Base-by-base conservation (phyloP, 1,284 basidiomycete genomes). In the Abortiporus biennis region DNA sequence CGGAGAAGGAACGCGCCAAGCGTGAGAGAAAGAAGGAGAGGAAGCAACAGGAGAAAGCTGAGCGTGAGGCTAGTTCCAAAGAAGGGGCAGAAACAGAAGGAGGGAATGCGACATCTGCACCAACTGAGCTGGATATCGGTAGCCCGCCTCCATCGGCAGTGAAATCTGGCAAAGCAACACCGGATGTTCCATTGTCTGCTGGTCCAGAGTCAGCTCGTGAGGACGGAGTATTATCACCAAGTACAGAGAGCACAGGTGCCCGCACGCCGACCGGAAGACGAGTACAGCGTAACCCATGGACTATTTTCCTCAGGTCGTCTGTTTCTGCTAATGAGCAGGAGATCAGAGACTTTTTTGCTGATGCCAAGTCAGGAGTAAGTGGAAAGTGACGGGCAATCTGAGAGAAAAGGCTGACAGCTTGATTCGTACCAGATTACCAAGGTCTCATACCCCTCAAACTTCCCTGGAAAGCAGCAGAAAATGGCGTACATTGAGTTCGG, bases 401-500 rank as follows among this genome's bases (percentile, higher is more conserved):
- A 9, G 27, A n/a, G n/a, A 29, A 8, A 29, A 29, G 27, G n/a
- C 47, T 17, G 4, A 22, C 2, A 22, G 38, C 23, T 27, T 40
- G 6, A 6, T 31, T 38, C 27, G 27, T 52, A 47, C 4, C 48
- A 92, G 85, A 85, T 92, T 54, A 81, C 76, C 24, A 72, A 75
- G 43, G 72, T 92, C 48, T 76, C 78, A 53, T 76, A 87, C 50
- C 85, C 85, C 1, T 52, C 62, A 31, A 58, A 66, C n/a, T 68
- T 62, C 47, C 53, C 64, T 4, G 73, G 74, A 20, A 74, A 75
- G 44, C 66, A 49, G 43, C 64, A 68, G 52, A 80, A 69, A 51
- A 68, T 86, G 44, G 86, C 79, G 1, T 94, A 92, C 54, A 78
- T 93, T 46, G 92, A 94, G 59, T 94, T 93, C 61, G 83, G 76